These are phyloP conservation scores for Penicillium decumbens DNA, from an alignment of 2,329 filamentous ascomycete genomes.

Conservation along the genomic window DNA sequence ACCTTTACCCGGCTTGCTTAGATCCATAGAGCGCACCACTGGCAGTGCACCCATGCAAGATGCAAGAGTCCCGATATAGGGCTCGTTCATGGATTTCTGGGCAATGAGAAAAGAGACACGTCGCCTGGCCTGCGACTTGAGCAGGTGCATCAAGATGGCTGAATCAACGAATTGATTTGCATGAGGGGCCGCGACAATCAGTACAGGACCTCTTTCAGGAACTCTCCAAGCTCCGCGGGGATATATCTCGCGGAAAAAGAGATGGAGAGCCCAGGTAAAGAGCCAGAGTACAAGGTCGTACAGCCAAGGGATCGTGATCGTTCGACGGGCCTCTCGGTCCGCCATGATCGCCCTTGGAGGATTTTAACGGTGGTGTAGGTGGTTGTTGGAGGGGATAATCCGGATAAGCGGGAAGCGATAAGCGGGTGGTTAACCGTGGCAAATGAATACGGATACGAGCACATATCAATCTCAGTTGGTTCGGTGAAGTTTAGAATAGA, in stretches of 20 bases:
- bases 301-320: conserved; percentile 40
- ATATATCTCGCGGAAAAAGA: conserved; percentile 95
- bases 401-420: too few species aligned
- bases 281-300: conserved; percentile 47
- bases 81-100: conserved; percentile 83
- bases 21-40: conserved; percentile 81
- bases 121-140: conserved; percentile 76
- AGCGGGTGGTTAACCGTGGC: too few species aligned
- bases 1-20: conserved; percentile 70
- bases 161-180: conserved; percentile 97
- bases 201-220: conserved; percentile 74
- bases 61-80: conserved; percentile 79
- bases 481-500: too few species aligned
- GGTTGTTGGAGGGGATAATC: too few species aligned
- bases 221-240: conserved; percentile 90
- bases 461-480: too few species aligned
- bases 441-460: too few species aligned
- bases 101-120: conserved; percentile 87
- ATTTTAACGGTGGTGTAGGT: too few species aligned
- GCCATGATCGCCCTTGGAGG: conserved; percentile 15
- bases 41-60: conserved; percentile 79
- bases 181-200: conserved; percentile 92
- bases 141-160: conserved; percentile 82
- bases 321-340: conserved; percentile 2
- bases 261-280: conserved; percentile 66